Base-by-base conservation (phyloP, 179 eudicot species). In the Heliamphora pulchella region DNA sequence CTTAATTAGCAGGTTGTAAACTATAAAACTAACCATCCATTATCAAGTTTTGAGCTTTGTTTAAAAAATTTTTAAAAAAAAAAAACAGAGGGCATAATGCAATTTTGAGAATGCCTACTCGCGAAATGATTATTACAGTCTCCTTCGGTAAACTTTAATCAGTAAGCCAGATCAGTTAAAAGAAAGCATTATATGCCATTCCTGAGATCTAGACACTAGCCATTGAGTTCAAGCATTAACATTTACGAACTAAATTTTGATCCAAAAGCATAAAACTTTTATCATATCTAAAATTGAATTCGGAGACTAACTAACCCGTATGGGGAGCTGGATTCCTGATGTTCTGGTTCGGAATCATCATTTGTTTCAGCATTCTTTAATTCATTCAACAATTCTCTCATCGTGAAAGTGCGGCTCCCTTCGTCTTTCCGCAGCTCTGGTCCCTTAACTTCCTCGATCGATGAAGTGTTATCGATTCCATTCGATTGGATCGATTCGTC, bases 351-450 rank as follows among this genome's bases (percentile, higher is more conserved):
- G 7, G 82, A 61, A 41, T 77, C 84, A 8, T 69, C 82, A 71
- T 74, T 58, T 1, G 75, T 76, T 20, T 81, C 84, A 1, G 86
- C 92, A 41, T 80, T 88, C 85, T 91, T 94, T 84, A 91, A 87
- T 57, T 87, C 96, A 69, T 81, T 85, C 83, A 94, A 78, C 83
- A 94, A 84, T 72, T 94, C 96, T 80, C 97, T 78, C 98, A 91
- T 94, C 17, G 93, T 89, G 53, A 90, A 87, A 13, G 92, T 89
- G 46, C 84, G 83, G 63, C 70, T 86, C 5, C 91, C 94, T 79
- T 85, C 89, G 17, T 82, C 88, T 61, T 87, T 86, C 61, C n/a
- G 71, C 54, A 86, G 71, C 83, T 87, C 87, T 54, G 88, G 81
- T 31, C 78, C 71, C 39, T 72, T 48, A 46, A 14, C 66, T 47